Evolutionary conservation across 2,329 filamentous ascomycete species (phyloP).

Genomic region (Diaporthe ilicicola): DNA sequence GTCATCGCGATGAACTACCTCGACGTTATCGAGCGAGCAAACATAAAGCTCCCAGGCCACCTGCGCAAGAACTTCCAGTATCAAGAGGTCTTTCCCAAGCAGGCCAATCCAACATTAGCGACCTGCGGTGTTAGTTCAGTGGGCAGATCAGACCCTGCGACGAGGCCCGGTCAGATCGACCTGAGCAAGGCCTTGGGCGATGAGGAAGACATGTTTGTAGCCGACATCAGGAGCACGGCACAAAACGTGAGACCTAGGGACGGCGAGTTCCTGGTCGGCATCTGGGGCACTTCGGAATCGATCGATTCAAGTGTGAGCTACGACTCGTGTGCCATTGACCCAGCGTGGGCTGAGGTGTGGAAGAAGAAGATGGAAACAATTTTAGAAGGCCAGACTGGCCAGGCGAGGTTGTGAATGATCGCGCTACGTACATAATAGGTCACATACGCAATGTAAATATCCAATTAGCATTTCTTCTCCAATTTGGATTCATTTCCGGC

Average conservation of each 20-base stretch:
- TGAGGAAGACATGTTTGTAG: slow-evolving; percentile 6
- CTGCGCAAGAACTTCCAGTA: slow-evolving; percentile 17
- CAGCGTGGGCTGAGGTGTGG: slow-evolving; percentile 24
- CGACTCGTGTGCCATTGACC: slow-evolving; percentile 29
- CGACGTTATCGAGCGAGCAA: slow-evolving; percentile 27
- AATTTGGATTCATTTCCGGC: no score
- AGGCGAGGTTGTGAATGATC: slow-evolving; percentile 12
- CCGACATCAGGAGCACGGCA: slow-evolving; percentile 5
- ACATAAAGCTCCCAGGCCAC: slow-evolving; percentile 13
- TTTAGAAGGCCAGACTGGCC: not conserved
- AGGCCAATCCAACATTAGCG: slow-evolving; percentile 26
- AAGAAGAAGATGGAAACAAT: slow-evolving; percentile 19
- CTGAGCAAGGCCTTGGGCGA: not conserved
- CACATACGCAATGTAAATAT: no score
- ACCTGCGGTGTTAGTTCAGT: slow-evolving; percentile 31
- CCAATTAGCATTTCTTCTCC: no score
- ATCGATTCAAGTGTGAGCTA: slow-evolving; percentile 19
- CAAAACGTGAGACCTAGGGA: slow-evolving; percentile 30
- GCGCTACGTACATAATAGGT: not conserved
- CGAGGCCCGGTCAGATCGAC: slow-evolving; percentile 20
- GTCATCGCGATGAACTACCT: slow-evolving; percentile 28
- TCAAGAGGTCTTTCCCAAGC: slow-evolving; percentile 21
- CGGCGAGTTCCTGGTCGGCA: slow-evolving; percentile 29
- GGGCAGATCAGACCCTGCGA: slow-evolving; percentile 12
- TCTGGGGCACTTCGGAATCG: slow-evolving; percentile 24